phyloP scores from a whole-genome alignment of 306 rosid genomes.

The Ammopiptanthus mongolicus region DNA sequence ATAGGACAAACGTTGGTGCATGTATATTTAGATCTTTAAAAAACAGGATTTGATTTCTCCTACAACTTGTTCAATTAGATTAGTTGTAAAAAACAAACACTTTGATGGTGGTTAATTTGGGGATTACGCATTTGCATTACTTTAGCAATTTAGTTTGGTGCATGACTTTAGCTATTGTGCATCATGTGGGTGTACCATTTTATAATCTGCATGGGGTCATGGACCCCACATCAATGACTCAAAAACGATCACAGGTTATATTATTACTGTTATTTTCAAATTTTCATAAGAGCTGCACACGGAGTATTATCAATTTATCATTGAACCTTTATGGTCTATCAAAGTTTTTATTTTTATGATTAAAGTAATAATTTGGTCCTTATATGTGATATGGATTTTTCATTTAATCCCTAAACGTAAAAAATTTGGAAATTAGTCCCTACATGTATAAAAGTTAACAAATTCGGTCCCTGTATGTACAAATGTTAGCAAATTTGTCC shows the following conservation, averaged over 20 bases:
- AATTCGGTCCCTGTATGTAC: too few species aligned
- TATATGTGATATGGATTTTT: too few species aligned
- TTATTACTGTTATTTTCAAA: constrained; percentile 7
- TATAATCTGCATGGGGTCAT: neutral
- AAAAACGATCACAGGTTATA: constrained; percentile 10
- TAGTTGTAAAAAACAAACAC: neutral
- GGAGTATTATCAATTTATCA: constrained; percentile 34
- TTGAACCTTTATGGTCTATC: constrained; percentile 9
- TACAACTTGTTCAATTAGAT: neutral
- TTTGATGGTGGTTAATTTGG: constrained; percentile 21
- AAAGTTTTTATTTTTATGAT: neutral
- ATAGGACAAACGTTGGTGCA: constrained; percentile 12
- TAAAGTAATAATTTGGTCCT: too few species aligned
- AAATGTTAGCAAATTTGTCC: too few species aligned
- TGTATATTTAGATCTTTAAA: neutral
- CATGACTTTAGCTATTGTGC: neutral
- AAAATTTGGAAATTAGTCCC: too few species aligned
- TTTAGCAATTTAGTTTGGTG: neutral
- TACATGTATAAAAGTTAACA: too few species aligned
- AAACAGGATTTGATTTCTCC: neutral
- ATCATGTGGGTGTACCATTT: constrained; percentile 16
- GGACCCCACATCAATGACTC: constrained; percentile 12
- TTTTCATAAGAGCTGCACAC: constrained; percentile 25
- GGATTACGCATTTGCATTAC: constrained; percentile 8
- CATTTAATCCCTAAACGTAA: too few species aligned